Conservation (phyloP, 2,329 filamentous ascomycete genomes). For the Cordyceps cateniannulata region DNA sequence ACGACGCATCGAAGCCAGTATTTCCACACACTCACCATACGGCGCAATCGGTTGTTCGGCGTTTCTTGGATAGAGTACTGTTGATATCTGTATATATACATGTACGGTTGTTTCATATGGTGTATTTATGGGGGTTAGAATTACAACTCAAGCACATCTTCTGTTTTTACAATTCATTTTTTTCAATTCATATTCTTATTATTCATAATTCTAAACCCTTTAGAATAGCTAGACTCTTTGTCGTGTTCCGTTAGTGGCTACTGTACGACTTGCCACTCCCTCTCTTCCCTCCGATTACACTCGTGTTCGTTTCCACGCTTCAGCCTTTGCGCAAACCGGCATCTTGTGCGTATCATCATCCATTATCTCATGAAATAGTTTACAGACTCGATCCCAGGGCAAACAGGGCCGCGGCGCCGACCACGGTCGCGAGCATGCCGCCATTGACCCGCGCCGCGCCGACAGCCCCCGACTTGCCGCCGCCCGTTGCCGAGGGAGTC, state of each 20-base stretch:
- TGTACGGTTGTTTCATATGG: neutral
- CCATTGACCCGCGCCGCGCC: neutral
- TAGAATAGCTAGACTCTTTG: too few relatives aligned
- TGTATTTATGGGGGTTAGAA: neutral
- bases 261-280: too few relatives aligned
- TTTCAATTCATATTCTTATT: too few relatives aligned
- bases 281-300: too few relatives aligned
- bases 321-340: neutral
- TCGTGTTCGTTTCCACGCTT: too few relatives aligned
- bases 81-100: neutral
- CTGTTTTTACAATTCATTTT: neutral
- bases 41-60: neutral
- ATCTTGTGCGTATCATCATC: neutral
- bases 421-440: neutral
- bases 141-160: neutral
- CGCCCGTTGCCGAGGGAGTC: neutral
- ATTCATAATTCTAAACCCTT: too few relatives aligned
- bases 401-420: neutral
- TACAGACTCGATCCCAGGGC: slow-evolving; percentile 1
- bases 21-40: neutral
- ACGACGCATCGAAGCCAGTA: too few relatives aligned
- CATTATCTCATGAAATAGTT: neutral
- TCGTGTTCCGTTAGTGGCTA: too few relatives aligned
- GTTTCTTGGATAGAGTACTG: slow-evolving; percentile 2
- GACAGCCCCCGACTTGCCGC: slow-evolving; percentile 7